Percentiles rank a stretch among this genome's conserved stretches.
phyloP scores from a whole-genome alignment of 495 filamentous ascomycete species.

The Talaromyces adpressus region DNA sequence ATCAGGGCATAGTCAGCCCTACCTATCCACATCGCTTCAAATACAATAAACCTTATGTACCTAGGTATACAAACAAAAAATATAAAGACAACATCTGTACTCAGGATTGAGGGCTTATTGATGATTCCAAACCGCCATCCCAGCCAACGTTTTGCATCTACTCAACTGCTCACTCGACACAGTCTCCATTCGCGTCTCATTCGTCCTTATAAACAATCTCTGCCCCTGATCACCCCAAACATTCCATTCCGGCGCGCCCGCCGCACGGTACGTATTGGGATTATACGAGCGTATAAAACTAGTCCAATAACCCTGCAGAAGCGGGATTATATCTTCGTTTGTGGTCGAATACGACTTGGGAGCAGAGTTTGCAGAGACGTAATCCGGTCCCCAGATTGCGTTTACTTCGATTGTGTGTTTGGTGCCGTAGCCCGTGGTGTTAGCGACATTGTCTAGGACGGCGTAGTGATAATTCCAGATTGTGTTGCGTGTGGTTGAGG shows the following conservation, averaged over 20 bases:
- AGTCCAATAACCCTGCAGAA: conserved; percentile 62
- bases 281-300: conserved; percentile 60
- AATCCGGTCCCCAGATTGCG: conserved; percentile 52
- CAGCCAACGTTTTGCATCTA: conserved; percentile 47
- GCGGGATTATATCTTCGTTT: conserved; percentile 45
- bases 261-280: conserved; percentile 48
- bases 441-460: conserved; percentile 45
- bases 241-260: conserved; percentile 42
- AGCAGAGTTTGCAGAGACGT: conserved; percentile 23
- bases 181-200: conserved; percentile 51
- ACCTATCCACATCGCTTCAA: not conserved
- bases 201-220: conserved; percentile 49
- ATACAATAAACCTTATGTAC: not conserved
- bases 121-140: conserved; percentile 41
- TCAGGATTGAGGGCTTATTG: conserved; percentile 28
- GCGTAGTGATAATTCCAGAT: conserved; percentile 63
- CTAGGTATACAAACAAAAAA: not conserved
- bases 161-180: conserved; percentile 36
- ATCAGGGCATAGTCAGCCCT: not conserved
- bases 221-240: conserved; percentile 26
- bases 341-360: conserved; percentile 46
- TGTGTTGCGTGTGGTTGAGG: conserved; percentile 21
- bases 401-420: conserved; percentile 55
- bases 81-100: not conserved
- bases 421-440: conserved; percentile 48